Percentiles rank a stretch among this genome's conserved stretches.
phyloP scores from a whole-genome alignment of 495 filamentous ascomycete genomes.

The Durotheca rogersii region DNA sequence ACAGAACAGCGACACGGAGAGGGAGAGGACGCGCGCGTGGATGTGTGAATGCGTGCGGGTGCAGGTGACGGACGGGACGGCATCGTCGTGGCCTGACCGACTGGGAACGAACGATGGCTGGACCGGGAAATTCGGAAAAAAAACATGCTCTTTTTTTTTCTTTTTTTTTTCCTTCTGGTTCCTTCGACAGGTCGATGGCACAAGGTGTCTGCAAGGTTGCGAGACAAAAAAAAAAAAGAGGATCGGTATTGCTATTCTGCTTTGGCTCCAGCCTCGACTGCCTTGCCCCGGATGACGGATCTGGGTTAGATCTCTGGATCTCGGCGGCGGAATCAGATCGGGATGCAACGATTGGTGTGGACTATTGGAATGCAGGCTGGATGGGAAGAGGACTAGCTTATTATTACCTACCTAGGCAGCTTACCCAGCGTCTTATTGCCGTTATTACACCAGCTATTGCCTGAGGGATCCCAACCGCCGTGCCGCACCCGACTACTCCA shows the following conservation, averaged over 20 bases:
- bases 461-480: too few relatives aligned
- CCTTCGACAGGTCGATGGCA: conserved; percentile 13
- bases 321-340: conserved; percentile 25
- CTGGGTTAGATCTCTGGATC: conserved; percentile 32
- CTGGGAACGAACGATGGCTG: background rate
- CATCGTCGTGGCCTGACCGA: background rate
- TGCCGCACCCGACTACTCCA: background rate
- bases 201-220: background rate
- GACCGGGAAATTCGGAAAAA: conserved; percentile 20
- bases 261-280: background rate
- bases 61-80: too few relatives aligned
- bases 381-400: background rate
- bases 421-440: too few relatives aligned
- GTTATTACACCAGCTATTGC: too few relatives aligned
- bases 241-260: too few relatives aligned
- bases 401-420: conserved; percentile 1
- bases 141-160: too few relatives aligned
- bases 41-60: too few relatives aligned
- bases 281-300: conserved; percentile 29
- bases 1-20: too few relatives aligned
- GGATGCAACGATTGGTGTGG: conserved; percentile 14
- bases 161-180: too few relatives aligned
- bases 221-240: background rate
- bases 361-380: conserved; percentile 14
- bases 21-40: too few relatives aligned